Evolutionary conservation across 2,329 filamentous ascomycete genomes (phyloP).

Genomic region (Exophiala bonariae): DNA sequence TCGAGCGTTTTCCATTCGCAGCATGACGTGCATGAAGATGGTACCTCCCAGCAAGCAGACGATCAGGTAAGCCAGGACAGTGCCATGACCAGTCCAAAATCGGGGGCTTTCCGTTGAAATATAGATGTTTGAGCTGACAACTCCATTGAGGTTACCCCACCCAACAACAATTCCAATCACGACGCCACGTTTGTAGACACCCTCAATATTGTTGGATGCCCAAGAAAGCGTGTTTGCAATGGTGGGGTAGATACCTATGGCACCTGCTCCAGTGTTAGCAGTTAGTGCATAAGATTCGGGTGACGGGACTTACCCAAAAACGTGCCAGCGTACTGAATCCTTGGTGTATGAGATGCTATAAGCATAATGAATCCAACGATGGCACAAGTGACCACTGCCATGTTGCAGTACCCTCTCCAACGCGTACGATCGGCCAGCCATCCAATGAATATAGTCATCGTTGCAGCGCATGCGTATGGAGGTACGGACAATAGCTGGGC

Average conservation of each 20-base stretch:
- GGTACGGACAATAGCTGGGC: slow-evolving; percentile 69
- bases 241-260: slow-evolving; percentile 83
- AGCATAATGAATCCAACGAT: slow-evolving; percentile 80
- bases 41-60: slow-evolving; percentile 66
- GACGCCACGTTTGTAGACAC: slow-evolving; percentile 87
- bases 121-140: slow-evolving; percentile 76
- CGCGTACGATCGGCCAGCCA: slow-evolving; percentile 59
- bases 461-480: slow-evolving; percentile 62
- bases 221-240: slow-evolving; percentile 85
- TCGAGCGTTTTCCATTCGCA: slow-evolving; percentile 18
- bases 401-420: slow-evolving; percentile 71
- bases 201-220: slow-evolving; percentile 84
- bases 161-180: slow-evolving; percentile 85
- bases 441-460: slow-evolving; percentile 52
- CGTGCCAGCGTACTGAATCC: slow-evolving; percentile 50
- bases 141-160: slow-evolving; percentile 88
- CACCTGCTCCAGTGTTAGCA: slow-evolving; percentile 83
- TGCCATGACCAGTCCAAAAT: slow-evolving; percentile 71
- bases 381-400: slow-evolving; percentile 67
- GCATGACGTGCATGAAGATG: slow-evolving; percentile 20
- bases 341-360: slow-evolving; percentile 41
- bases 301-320: too few species aligned
- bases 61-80: slow-evolving; percentile 71
- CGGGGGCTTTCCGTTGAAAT: slow-evolving; percentile 56
- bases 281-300: too few species aligned